These are phyloP conservation scores for Fusarium sp. DNA, from an alignment of 2,329 filamentous ascomycete species.

Conservation along the genomic window DNA sequence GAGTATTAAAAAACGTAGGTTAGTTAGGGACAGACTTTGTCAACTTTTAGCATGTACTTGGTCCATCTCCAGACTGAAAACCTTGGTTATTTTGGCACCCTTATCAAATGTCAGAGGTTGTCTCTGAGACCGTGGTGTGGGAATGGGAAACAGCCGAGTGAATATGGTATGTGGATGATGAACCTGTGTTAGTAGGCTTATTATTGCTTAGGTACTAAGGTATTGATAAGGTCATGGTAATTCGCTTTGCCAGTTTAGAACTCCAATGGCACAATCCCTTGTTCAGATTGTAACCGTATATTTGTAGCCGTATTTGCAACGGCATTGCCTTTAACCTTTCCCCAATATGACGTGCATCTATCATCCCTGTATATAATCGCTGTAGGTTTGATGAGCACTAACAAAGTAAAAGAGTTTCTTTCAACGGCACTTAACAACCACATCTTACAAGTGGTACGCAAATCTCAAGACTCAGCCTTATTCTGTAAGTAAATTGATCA, in stretches of 20 bases:
- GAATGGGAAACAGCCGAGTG: neutral
- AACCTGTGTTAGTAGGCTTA: neutral
- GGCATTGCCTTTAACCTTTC: neutral
- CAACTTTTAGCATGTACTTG: too few species aligned
- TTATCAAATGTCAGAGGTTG: neutral
- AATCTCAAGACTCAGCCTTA: slow-evolving; percentile 11
- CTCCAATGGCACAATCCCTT: neutral
- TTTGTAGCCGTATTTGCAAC: neutral
- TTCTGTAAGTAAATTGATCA: neutral
- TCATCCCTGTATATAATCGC: neutral
- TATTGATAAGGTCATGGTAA: neutral
- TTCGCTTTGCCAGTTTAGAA: neutral
- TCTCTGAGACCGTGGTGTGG: neutral
- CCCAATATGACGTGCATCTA: neutral
- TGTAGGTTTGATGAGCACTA: neutral
- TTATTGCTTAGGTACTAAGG: neutral
- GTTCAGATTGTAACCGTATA: neutral
- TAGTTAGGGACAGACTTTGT: neutral
- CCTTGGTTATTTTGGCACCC: neutral
- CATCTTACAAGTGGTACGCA: neutral
- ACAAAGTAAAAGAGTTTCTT: neutral
- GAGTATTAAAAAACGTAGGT: too few species aligned
- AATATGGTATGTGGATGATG: neutral
- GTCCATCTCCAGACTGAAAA: neutral
- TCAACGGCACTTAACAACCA: neutral